Base-by-base conservation (phyloP, 1,139 yeast species). In the Geotrichum europaeum region DNA sequence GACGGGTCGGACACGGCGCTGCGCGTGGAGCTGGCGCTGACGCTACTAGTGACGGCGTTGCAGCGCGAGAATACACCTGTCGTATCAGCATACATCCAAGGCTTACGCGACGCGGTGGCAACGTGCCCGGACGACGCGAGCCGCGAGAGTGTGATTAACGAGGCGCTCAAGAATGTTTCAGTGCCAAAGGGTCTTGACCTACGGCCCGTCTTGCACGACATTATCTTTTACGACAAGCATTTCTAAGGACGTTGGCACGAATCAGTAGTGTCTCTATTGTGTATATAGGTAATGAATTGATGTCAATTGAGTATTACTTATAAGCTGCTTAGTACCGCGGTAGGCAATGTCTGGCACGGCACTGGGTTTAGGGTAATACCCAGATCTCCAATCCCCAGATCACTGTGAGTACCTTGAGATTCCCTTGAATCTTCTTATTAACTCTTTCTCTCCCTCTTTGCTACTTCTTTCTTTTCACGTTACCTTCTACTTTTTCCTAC, bases 171-270 rank as follows among this genome's bases (percentile, higher is more conserved):
- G 47, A 68, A 68, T 4, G 64, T 70, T 30, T 52, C 58, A 5
- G 64, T 70, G 12, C 72, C 73, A 1, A 64, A 64, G 12, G 67
- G 66, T 49, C 68, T 70, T 13, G 71, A 70, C 56, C 59, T 70
- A 52, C 60, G 64, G 25, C 68, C 72, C 12, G 63, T 69, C 5
- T 50, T 70, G 25, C 62, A 63, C 22, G 70, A 67, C 34, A 65
- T 69, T 10, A 64, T 69, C 15, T 47, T 57, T 40, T 55, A 55
- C 51, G 61, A 59, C 24, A 57, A 53, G 36, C 56, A 36, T 36
- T 47, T 51, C 9, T 50, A 53, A 50, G 47, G 22, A 9, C 9
- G 9, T n/a, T 7, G 20, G 47, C 18, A 40, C 20, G 9, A n/a
- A 40, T 40, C 22, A 7, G 13, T 4, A 40, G 7, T 40, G 5